A percentile compares a stretch with the other conserved stretches of the same genome.
phyloP scores from a whole-genome alignment of 768 basidiomycete genomes.

The Suillus discolor region DNA sequence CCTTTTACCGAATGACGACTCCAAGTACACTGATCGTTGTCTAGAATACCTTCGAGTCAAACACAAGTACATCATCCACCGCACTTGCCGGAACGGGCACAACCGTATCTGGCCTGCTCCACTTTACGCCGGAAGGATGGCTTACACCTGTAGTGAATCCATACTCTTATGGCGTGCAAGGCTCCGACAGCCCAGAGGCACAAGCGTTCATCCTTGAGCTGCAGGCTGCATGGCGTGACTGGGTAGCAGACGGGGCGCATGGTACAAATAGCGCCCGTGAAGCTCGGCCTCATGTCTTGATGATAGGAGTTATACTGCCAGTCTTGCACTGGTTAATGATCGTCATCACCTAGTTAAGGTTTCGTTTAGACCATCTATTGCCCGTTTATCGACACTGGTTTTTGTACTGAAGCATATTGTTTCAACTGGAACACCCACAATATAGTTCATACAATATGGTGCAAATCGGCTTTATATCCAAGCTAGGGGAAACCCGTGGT shows the following conservation, averaged over 20 bases:
- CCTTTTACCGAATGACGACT: neutral
- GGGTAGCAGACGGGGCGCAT: constrained; percentile 57
- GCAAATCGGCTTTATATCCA: neutral
- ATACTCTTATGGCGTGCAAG: constrained; percentile 47
- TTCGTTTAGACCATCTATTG: neutral
- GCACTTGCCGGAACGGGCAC: constrained; percentile 17
- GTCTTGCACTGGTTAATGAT: neutral
- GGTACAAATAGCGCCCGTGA: constrained; percentile 45
- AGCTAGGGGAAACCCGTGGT: neutral
- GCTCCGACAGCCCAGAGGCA: constrained; percentile 67
- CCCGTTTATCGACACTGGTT: neutral
- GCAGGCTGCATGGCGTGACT: constrained; percentile 76
- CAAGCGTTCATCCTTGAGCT: constrained; percentile 80
- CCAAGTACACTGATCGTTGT: neutral
- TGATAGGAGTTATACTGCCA: neutral
- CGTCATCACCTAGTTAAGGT: neutral
- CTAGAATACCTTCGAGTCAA: neutral
- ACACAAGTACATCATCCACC: neutral
- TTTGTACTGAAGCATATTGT: neutral
- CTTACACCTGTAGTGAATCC: constrained; percentile 79
- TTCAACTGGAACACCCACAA: neutral
- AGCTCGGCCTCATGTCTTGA: neutral
- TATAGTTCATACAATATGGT: neutral
- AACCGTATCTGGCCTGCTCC: constrained; percentile 30
- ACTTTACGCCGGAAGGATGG: constrained; percentile 66